Conservation (phyloP, 129 eudicot species). For the Glebionis coronaria region DNA sequence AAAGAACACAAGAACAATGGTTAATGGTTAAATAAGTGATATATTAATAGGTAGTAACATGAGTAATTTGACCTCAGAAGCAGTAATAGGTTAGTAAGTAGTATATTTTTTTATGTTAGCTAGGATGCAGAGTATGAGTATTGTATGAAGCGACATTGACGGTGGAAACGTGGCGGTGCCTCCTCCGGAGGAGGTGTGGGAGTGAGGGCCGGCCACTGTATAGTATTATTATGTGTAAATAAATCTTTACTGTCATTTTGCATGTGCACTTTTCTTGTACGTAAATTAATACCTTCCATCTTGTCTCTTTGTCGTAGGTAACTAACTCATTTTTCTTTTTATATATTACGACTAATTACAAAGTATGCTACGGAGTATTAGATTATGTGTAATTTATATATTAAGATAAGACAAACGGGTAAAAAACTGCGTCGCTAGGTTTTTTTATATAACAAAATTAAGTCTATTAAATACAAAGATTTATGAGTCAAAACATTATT, state of each 20-base stretch:
- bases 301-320: conserved; percentile 25
- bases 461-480: no score
- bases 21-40: no score
- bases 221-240: no score
- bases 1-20: not conserved
- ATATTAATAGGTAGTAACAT: no score
- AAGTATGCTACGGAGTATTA: no score
- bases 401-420: no score
- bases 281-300: conserved; percentile 18
- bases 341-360: not conserved
- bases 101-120: not conserved
- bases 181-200: conserved; percentile 26
- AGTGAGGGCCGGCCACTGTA: conserved; percentile 29
- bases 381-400: no score
- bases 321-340: not conserved
- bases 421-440: no score
- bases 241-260: conserved; percentile 20
- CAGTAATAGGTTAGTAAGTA: not conserved
- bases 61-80: not conserved
- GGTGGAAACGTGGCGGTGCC: conserved; percentile 30
- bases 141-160: conserved; percentile 21
- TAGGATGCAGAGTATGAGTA: not conserved
- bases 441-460: no score
- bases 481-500: no score
- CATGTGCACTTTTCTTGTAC: conserved; percentile 30